Evolutionary conservation across 768 basidiomycete species (phyloP).

Genomic region (Hebeloma cylindrosporum): DNA sequence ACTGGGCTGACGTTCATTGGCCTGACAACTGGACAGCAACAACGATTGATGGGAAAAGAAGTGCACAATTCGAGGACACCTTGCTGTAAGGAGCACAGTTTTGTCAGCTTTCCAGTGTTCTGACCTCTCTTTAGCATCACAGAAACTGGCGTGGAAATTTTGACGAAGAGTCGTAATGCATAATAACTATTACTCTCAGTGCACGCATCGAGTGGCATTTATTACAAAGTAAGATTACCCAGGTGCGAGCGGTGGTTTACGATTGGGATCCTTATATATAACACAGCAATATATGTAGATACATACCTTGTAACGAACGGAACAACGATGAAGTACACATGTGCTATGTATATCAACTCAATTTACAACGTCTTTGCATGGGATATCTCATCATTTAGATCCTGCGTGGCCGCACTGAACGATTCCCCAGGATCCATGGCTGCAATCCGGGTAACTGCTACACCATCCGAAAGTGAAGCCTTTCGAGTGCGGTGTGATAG

Average conservation of each 20-base stretch:
- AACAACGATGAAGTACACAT: too few species aligned
- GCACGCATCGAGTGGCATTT: too few species aligned
- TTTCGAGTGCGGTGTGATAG: slow-evolving; percentile 52
- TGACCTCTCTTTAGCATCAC: slow-evolving; percentile 62
- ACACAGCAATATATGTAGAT: too few species aligned
- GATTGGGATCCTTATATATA: too few species aligned
- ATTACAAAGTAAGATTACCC: too few species aligned
- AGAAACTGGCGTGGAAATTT: slow-evolving; percentile 84
- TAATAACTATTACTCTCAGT: too few species aligned
- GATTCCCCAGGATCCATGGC: slow-evolving; percentile 53
- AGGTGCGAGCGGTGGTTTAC: too few species aligned
- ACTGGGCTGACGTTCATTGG: slow-evolving; percentile 82
- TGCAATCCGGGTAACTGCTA: slow-evolving; percentile 64
- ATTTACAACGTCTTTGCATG: slow-evolving; percentile 33
- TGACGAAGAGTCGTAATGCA: slow-evolving; percentile 60
- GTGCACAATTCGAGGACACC: slow-evolving; percentile 98
- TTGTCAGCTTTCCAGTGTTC: neutral
- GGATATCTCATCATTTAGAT: slow-evolving; percentile 63
- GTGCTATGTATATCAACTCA: too few species aligned
- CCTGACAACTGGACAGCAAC: slow-evolving; percentile 97
- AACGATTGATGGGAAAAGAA: slow-evolving; percentile 85
- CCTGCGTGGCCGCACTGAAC: slow-evolving; percentile 64
- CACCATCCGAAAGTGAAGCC: slow-evolving; percentile 62
- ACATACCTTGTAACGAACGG: too few species aligned
- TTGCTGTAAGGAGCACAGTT: slow-evolving; percentile 65